These are phyloP conservation scores for Boletus reticuloceps DNA, from an alignment of 768 basidiomycete species.

Conservation along the genomic window DNA sequence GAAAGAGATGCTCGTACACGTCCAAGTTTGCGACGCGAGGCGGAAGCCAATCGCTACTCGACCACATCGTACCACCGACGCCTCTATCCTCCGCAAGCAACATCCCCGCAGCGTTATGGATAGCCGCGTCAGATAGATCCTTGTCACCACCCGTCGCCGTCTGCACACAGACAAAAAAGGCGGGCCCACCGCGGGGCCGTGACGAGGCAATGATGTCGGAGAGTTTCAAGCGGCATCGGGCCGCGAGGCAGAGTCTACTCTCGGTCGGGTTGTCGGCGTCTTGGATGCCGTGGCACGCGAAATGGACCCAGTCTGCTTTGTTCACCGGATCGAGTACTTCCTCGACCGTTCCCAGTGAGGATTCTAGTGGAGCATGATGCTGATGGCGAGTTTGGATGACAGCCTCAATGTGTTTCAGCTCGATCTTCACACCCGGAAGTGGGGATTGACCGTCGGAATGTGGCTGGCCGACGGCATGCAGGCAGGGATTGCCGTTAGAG, in stretches of 20 bases:
- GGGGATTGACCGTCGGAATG: background rate
- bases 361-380: background rate
- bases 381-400: background rate
- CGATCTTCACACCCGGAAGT: background rate
- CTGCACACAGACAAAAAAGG: constrained; percentile 47
- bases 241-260: constrained; percentile 21
- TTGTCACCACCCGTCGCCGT: constrained; percentile 37
- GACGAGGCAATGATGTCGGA: constrained; percentile 5
- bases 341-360: background rate
- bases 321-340: background rate
- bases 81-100: constrained; percentile 30
- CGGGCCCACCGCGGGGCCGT: constrained; percentile 27
- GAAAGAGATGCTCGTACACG: constrained; percentile 27
- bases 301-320: background rate
- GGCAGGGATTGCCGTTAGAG: background rate
- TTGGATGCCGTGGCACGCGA: background rate
- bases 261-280: constrained; percentile 9
- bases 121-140: constrained; percentile 34
- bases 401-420: background rate
- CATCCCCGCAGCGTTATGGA: constrained; percentile 45
- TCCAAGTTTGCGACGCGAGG: constrained; percentile 27
- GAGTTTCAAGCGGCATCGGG: background rate
- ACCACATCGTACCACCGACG: constrained; percentile 46
- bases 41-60: constrained; percentile 37
- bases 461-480: background rate